A percentile compares a stretch with the other conserved stretches of the same genome.
Evolutionary conservation across 1,284 basidiomycete genomes (phyloP).

Genomic region (Pseudozyma thailandica): DNA sequence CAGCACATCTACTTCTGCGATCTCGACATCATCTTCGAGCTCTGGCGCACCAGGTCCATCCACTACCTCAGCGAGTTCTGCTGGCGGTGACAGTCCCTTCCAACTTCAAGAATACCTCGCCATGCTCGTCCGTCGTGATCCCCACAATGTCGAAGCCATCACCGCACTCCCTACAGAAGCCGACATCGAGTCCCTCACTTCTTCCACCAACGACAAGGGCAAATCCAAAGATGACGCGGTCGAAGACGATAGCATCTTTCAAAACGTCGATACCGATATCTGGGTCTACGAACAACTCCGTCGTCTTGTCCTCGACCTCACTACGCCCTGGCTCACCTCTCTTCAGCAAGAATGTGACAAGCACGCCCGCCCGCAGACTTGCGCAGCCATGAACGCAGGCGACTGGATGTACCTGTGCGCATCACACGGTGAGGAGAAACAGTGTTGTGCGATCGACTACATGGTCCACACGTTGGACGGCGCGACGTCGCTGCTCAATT

Average conservation of each 20-base stretch:
- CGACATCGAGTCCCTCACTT: constrained; percentile 33
- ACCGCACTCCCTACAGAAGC: constrained; percentile 72
- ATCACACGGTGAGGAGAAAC: constrained; percentile 74
- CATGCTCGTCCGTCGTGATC: constrained; percentile 82
- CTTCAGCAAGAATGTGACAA: constrained; percentile 80
- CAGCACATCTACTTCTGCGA: constrained; percentile 2
- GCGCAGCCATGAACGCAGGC: constrained; percentile 95
- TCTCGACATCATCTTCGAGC: constrained; percentile 8
- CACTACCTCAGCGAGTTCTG: constrained; percentile 3
- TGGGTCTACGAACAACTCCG: constrained; percentile 96
- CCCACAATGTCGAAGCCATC: constrained; percentile 86
- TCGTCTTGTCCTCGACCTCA: constrained; percentile 89
- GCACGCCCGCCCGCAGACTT: constrained; percentile 70
- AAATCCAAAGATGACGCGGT: constrained; percentile 50
- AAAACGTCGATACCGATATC: constrained; percentile 74
- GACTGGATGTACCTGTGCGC: constrained; percentile 97
- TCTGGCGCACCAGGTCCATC: constrained; percentile 7
- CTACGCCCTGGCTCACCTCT: constrained; percentile 85
- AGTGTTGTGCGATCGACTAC: constrained; percentile 95
- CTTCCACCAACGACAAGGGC: constrained; percentile 66
- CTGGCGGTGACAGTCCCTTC: constrained; percentile 79
- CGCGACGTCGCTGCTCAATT: constrained; percentile 90
- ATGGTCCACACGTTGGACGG: constrained; percentile 94
- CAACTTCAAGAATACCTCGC: constrained; percentile 95
- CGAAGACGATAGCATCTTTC: constrained; percentile 20